Percentiles rank a stretch among this genome's conserved stretches.
These are phyloP conservation scores for Fusarium proliferatum DNA, from an alignment of 2,329 filamentous ascomycete genomes.

Conservation along the genomic window DNA sequence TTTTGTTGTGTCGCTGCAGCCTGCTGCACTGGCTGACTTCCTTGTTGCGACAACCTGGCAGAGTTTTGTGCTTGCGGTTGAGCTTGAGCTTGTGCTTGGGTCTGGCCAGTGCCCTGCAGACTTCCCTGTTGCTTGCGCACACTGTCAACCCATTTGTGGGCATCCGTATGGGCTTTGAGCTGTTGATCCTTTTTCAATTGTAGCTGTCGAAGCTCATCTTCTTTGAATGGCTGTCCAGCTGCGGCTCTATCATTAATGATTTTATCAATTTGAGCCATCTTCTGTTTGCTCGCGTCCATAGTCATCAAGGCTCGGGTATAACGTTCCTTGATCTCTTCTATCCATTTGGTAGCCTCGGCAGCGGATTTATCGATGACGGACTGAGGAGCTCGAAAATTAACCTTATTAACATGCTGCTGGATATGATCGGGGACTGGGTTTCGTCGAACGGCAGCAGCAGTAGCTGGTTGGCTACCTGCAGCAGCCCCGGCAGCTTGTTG, in stretches of 20 bases:
- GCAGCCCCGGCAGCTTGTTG: slow-evolving; percentile 21
- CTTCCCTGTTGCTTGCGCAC: slow-evolving; percentile 60
- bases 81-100: slow-evolving; percentile 31
- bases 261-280: slow-evolving; percentile 56
- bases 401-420: slow-evolving; percentile 59
- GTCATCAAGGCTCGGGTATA: slow-evolving; percentile 61
- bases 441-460: slow-evolving; percentile 41
- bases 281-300: slow-evolving; percentile 60
- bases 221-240: slow-evolving; percentile 56
- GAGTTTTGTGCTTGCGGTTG: slow-evolving; percentile 13
- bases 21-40: slow-evolving; percentile 33
- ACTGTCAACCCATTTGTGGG: slow-evolving; percentile 59
- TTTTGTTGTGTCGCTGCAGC: slow-evolving; percentile 21
- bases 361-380: slow-evolving; percentile 54
- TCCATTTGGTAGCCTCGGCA: slow-evolving; percentile 60
- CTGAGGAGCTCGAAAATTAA: slow-evolving; percentile 60
- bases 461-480: slow-evolving; percentile 20
- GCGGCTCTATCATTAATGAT: slow-evolving; percentile 56
- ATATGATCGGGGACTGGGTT: slow-evolving; percentile 57
- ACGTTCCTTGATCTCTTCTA: slow-evolving; percentile 58
- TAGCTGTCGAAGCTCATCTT: slow-evolving; percentile 60
- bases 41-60: slow-evolving; percentile 39
- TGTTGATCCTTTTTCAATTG: slow-evolving; percentile 57
- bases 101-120: slow-evolving; percentile 45
- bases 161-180: slow-evolving; percentile 59